A percentile compares a stretch with the other conserved stretches of the same genome.
Conservation (phyloP, 2,329 filamentous ascomycete genomes). For the Aureobasidium zeae region DNA sequence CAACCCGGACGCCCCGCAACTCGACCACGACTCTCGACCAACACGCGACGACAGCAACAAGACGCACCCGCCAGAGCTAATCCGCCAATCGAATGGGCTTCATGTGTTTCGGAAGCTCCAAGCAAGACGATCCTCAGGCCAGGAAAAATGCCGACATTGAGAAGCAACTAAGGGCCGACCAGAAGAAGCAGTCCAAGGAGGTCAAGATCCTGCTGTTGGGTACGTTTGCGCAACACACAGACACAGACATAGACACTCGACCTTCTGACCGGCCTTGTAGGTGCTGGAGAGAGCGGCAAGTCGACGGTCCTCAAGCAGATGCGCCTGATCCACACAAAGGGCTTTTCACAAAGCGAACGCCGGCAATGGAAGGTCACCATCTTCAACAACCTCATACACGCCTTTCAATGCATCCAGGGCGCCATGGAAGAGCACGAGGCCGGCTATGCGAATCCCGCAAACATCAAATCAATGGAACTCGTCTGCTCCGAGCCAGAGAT, state of each 20-base stretch:
- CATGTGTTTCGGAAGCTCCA: slow-evolving; percentile 44
- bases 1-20: background rate
- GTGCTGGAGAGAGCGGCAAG: slow-evolving; percentile 90
- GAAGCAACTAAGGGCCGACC: slow-evolving; percentile 72
- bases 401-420: slow-evolving; percentile 80
- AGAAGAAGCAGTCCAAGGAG: slow-evolving; percentile 75
- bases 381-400: slow-evolving; percentile 88
- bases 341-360: slow-evolving; percentile 81
- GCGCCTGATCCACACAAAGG: slow-evolving; percentile 92
- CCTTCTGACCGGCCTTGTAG: too few species aligned
- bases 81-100: slow-evolving; percentile 23
- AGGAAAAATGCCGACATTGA: slow-evolving; percentile 65
- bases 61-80: background rate
- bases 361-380: slow-evolving; percentile 92
- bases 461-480: slow-evolving; percentile 68
- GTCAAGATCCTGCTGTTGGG: slow-evolving; percentile 91
- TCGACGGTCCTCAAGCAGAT: slow-evolving; percentile 98
- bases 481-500: slow-evolving; percentile 76
- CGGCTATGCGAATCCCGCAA: slow-evolving; percentile 66
- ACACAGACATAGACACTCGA: slow-evolving; percentile 20
- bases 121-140: slow-evolving; percentile 39
- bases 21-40: background rate
- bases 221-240: slow-evolving; percentile 34
- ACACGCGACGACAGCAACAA: background rate
- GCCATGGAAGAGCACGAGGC: slow-evolving; percentile 83